Base-by-base conservation (phyloP, 2,329 filamentous ascomycete species). In the Atkinsonella hypoxylon region DNA sequence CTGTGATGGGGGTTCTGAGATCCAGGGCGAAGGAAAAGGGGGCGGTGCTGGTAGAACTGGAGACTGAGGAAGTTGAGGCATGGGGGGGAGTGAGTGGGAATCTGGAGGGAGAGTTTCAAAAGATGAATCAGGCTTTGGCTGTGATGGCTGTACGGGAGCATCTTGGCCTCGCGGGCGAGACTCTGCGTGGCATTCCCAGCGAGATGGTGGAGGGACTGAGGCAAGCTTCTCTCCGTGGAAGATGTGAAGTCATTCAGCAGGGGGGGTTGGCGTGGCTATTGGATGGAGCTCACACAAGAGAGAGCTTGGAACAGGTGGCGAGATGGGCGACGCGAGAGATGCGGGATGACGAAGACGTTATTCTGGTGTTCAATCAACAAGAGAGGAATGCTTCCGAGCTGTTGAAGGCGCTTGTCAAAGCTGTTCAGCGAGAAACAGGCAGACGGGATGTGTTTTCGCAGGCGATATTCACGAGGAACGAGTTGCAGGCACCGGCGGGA, bases 321-420 rank as follows among this genome's bases (percentile, higher is more conserved):
- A 74, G 73, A 56, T 96, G 90, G 90, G 91, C 91, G 59, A 78
- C 78, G 1, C 68, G 67, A 8, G 69, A 74, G 45, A 60, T 76
- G n/a, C 61, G 51, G 8, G 40, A 55, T 0, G 52, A 54, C 0
- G 62, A 63, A 8, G 48, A 56, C 26, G 67, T 71, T 43, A 71
- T 87, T 0, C 70, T 97, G 44, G 76, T 97, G 45, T 97, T 97
- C 74, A 96, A 96, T 66, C 91, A 96, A 66, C 89, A 95, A 62
- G 89, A 88, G 10, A 80, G 89, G 32, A 83, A 95, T 61, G 86
- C 87, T 5, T 69, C 72, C 4, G 71, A 77, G 15, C 74, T 94
- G 1, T 77, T 91, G 2, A 69, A 68, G 32, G 75, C 75, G 0
- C 70, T 95, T 1, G 73, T 89, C 51, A 63, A 71, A 10, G 79